These are phyloP conservation scores for Populus alba DNA, from an alignment of 345 rosid species.

Conservation along the genomic window DNA sequence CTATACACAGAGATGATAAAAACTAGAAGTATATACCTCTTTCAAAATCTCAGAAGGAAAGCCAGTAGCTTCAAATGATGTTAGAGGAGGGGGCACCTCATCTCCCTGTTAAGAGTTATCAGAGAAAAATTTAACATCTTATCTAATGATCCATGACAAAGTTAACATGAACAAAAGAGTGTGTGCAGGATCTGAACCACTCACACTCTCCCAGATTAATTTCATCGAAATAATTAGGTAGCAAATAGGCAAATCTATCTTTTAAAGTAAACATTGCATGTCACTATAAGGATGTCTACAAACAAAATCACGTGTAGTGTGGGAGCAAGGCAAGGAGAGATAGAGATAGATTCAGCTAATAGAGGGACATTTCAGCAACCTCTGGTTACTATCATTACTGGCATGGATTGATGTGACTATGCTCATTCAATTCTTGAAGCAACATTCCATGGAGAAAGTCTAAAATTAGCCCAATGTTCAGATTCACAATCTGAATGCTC, in stretches of 20 bases:
- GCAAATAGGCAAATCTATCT: background rate
- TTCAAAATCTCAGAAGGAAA: constrained; percentile 90
- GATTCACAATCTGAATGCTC: background rate
- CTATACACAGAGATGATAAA: constrained; percentile 5
- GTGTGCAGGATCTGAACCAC: background rate
- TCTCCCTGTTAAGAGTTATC: constrained; percentile 51
- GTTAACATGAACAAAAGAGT: background rate
- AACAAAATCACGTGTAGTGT: background rate
- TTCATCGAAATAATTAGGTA: background rate
- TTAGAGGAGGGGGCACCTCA: constrained; percentile 71
- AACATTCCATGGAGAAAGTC: background rate
- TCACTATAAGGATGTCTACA: background rate
- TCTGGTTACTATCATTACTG: background rate
- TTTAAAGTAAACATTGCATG: background rate
- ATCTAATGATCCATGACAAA: background rate
- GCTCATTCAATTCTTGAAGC: background rate
- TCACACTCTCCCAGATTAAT: background rate
- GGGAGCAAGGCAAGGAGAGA: background rate
- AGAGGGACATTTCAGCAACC: background rate
- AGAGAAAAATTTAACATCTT: background rate
- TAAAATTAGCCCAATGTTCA: background rate
- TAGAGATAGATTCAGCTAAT: background rate
- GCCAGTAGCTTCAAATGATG: constrained; percentile 72
- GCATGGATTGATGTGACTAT: background rate
- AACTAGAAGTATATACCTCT: constrained; percentile 56